Evolutionary conservation across 441 rosid species (phyloP).

Genomic region (Capsella rubella): DNA sequence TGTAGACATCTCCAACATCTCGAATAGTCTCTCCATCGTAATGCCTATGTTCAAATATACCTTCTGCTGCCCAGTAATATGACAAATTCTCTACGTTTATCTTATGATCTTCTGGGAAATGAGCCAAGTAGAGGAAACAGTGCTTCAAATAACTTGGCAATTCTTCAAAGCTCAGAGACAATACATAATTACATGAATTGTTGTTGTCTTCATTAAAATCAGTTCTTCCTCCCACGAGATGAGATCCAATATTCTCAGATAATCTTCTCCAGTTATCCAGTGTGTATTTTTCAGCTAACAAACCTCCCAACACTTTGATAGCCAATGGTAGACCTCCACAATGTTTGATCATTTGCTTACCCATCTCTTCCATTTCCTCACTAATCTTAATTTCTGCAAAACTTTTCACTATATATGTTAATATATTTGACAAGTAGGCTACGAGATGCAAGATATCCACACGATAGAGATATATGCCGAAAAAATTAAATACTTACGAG

Average conservation of each 20-base stretch:
- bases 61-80: neutral
- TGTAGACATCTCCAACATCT: neutral
- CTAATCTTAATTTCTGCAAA: neutral
- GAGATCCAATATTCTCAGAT: neutral
- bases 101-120: neutral
- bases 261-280: neutral
- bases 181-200: neutral
- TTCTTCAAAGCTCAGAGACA: constrained; percentile 14
- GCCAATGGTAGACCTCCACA: constrained; percentile 43
- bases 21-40: neutral
- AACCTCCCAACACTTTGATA: constrained; percentile 4
- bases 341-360: neutral
- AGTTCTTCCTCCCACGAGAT: neutral
- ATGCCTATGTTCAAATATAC: neutral
- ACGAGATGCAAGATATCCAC: too few species aligned
- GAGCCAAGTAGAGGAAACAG: neutral
- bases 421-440: too few species aligned
- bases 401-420: too few species aligned
- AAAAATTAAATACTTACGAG: too few species aligned
- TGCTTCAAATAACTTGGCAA: neutral
- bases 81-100: neutral
- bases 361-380: constrained; percentile 22
- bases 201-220: neutral
- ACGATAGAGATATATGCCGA: too few species aligned
- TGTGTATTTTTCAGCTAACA: neutral